A percentile compares a stretch with the other conserved stretches of the same genome.
phyloP scores from a whole-genome alignment of 2,329 filamentous ascomycete genomes.

The Alternaria sp. region DNA sequence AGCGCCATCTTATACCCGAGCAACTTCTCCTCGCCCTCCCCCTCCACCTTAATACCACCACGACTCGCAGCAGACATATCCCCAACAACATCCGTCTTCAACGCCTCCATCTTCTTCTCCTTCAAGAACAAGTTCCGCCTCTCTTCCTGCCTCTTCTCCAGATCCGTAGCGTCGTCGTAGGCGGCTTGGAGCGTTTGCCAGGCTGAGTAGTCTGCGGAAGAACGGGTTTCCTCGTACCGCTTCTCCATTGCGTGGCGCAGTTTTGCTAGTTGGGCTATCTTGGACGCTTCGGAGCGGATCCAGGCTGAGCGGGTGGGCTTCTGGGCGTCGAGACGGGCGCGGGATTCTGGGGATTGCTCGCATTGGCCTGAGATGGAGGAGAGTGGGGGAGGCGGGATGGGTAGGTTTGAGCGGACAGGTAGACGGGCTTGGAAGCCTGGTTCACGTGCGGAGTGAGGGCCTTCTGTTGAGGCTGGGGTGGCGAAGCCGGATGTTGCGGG shows the following conservation, averaged over 20 bases:
- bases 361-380: neutral
- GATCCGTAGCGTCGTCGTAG: constrained; percentile 6
- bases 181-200: neutral
- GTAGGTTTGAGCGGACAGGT: neutral
- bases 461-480: neutral
- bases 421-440: neutral
- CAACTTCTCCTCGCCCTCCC: neutral
- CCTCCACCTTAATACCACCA: neutral
- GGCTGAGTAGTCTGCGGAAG: neutral
- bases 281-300: constrained; percentile 17
- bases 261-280: constrained; percentile 11
- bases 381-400: constrained; percentile 10
- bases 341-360: neutral
- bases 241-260: neutral
- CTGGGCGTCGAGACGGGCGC: constrained; percentile 8
- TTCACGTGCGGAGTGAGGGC: neutral
- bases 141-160: constrained; percentile 22
- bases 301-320: constrained; percentile 17
- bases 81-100: constrained; percentile 7
- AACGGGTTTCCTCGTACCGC: neutral
- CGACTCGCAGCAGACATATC: constrained; percentile 7
- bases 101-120: constrained; percentile 12
- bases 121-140: constrained; percentile 25
- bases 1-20: constrained; percentile 26
- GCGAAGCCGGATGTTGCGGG: neutral